Base-by-base conservation (phyloP, 164 flowering plant genomes). In the Hamamelis virginiana region DNA sequence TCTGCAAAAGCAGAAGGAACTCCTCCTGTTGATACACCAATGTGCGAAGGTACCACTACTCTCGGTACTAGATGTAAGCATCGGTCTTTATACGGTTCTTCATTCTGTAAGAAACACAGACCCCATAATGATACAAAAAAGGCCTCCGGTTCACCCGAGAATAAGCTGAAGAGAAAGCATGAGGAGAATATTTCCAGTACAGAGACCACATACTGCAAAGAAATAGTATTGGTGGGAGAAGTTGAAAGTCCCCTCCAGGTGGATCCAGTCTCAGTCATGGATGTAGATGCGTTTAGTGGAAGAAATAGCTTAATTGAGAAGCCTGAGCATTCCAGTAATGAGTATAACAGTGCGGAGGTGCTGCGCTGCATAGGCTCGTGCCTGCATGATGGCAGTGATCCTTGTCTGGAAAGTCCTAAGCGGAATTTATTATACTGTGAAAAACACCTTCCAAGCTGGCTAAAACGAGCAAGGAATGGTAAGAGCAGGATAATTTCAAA, bases 401-500 rank as follows among this genome's bases (percentile, higher is more conserved):
- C 76, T 41, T 96, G 99, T 74, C 69, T 65, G 27, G 97, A 91
- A 67, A 77, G 68, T 77, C 88, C 95, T 11, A 92, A 80, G 71
- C 74, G 86, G 43, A 81, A 90, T 70, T 82, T 90, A 1, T 65
- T 93, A 22, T 96, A 93, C 76, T 96, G 99, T 70, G 98, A 91
- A 55, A 86, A 83, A 66, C 99, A 96, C 69, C 79, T 90, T 69
- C 99, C 99, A 5, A 86, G 80, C 78, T 96, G 92, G 91, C 94
- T 96, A 26, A 93, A 91, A 81, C 98, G 97, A 67, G 97, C 97
- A 3, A 80, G 97, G 77, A 92, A 96, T 75, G 97, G 98, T 56
- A 91, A 85, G 82, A 89, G 88, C 73, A 84, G 95, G 80, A 84
- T 93, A 62, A 80, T 93, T 69, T 87, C 99, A 16, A 92, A 88